Evolutionary conservation across 768 basidiomycete genomes (phyloP), one percentile per base, ranked within the genome.

Genomic region (Roridomyces roridus): DNA sequence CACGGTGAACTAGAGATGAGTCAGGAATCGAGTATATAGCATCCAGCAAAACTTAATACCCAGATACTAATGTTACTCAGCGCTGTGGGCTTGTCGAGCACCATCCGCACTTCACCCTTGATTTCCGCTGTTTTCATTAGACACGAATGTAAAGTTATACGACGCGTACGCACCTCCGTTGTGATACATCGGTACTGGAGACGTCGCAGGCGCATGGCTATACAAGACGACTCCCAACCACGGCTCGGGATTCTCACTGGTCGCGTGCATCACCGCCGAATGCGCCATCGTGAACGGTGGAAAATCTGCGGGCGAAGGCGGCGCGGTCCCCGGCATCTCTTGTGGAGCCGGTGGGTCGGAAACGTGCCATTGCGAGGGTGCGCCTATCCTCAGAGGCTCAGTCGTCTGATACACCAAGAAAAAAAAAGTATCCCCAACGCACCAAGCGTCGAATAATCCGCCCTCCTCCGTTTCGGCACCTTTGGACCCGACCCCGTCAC

Each of bases 151-250:
- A n/a, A n/a, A n/a, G n/a, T n/a, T n/a, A 26, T 26, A 8, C 7
- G 23, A 15, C 8, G 10, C 20, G 28, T 8, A 28, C 40, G 6
- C 25, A 46, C 61, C 61, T 41, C 24, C 45, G 21, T 59, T 59
- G 36, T 60, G 62, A 23, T 63, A 60, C 62, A 63, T 60, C 5
- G 62, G 57, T 18, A 43, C 6, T 10, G 36, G 14, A 4, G 24
- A n/a, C 15, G 40, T 54, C 6, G 46, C 7, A 15, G 51, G 62
- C 9, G 62, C 62, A 39, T 63, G 57, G 28, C 54, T 63, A 40
- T 63, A 59, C 24, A 63, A 26, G 8, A 59, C 51, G 23, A 63
- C 24, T 2, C 50, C 54, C 25, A 63, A 11, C 62, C 62, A 63
- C 5, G 62, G 54, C 25, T 26, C 12, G 31, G 31, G 15, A 34